Evolutionary conservation across 805 yeast genomes (phyloP), one percentile per base, ranked within the genome.

Genomic region (Metschnikowia shivogae): DNA sequence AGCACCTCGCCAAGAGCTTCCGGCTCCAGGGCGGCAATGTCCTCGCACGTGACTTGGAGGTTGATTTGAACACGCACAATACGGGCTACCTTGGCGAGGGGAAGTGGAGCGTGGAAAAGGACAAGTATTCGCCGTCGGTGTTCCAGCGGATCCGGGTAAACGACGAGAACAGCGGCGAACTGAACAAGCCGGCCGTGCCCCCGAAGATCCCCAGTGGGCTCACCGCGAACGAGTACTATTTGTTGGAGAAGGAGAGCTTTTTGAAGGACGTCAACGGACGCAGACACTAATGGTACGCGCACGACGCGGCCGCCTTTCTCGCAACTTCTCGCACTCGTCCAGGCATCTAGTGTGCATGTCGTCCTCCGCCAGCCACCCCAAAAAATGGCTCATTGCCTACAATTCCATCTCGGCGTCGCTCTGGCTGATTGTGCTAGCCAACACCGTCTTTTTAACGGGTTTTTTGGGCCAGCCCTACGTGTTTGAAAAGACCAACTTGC

Each of bases 381-480:
- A 67, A 36, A 63, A 56, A 50, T 70, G 72, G 71, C 62, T 71
- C 42, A 58, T 70, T 42, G 64, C 73, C 17, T 71, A 70, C 54
- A 72, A 72, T 50, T 64, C 73, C 28, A 56, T 70, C 36, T 69
- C 74, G 10, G 62, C 73, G 3, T 66, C 72, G 12, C 60, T 69
- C 36, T 72, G 76, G 76, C 54, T 69, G 36, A 57, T 70, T 42
- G 66, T 71, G 7, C 54, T 70, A 17, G 68, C 67, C 59, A 70
- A 71, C 56, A 61, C 73, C 22, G 47, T 68, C 3, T 70, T 69
- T 45, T 55, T 70, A 40, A 57, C 63, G 4, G 13, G 49, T 3
- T 42, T 58, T 5, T 56, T 69, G 44, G 90, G 92, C 2, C 86
- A 87, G 52, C 89, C 89, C 14, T 65, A 65, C 36, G 76, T 84